Evolutionary conservation across 2,329 filamentous ascomycete species (phyloP), one percentile per base, ranked within the genome.

Genomic region (Colletotrichum australisinense): DNA sequence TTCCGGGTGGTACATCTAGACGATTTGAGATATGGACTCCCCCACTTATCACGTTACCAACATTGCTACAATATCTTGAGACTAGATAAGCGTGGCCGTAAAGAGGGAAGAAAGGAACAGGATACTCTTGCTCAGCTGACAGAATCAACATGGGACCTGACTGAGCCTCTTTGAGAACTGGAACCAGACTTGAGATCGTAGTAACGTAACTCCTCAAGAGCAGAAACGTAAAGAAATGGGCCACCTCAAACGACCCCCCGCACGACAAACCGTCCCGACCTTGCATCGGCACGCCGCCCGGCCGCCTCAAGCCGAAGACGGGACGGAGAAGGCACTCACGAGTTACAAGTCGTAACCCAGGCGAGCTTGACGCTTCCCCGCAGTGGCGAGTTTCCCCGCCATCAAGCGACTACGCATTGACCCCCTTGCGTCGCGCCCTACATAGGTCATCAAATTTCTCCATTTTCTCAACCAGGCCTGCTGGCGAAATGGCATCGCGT

Each of bases 401-500:
- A 11, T 28, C 16, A 4, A 5, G 16, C 24, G 32, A 4, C n/a
- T 9, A 12, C 28, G 42, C 60, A 55, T 12, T 12, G 46, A 63
- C 62, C 46, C 4, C 3, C 12, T 2, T 0, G 0, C 1, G 1
- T 0, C 0, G 1, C 1, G 3, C 26, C 2, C 11, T 63, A 53
- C 5, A 63, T 52, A 11, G 3, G 0, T 4, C 0, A 1, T 1
- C 1, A 5, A 5, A 8, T 2, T 2, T 62, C 6, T 0, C 0
- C 0, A 0, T 0, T 2, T 0, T 12, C n/a, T 2, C 30, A 28
- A 26, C 4, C 38, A 64, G 19, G 70, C 70, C 70, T 73, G 70
- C 70, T 73, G 70, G 70, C 70, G 70, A 73, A 73, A 73, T 73
- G 70, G 70, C 70, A 73, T 73, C 70, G 70, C 70, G 70, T 73